A percentile compares a stretch with the other conserved stretches of the same genome.
Evolutionary conservation across 805 yeast genomes (phyloP).

Genomic region (Candida rishiriensis): DNA sequence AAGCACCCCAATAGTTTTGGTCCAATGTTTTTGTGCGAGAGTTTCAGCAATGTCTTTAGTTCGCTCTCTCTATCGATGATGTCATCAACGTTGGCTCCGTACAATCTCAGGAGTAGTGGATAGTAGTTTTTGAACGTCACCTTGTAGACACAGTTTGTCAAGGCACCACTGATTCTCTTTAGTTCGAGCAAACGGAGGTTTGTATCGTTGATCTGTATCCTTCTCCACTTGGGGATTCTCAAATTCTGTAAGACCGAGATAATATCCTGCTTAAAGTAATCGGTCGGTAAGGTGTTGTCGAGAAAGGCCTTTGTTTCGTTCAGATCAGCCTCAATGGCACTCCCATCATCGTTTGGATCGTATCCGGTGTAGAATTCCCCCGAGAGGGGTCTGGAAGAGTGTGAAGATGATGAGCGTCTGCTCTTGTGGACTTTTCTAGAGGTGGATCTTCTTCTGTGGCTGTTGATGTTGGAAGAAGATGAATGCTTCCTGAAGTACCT

Average conservation of each 20-base stretch:
- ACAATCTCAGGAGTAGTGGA: conserved; percentile 73
- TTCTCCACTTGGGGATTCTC: conserved; percentile 76
- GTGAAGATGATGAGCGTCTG: conserved; percentile 24
- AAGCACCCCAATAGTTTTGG: conserved; percentile 88
- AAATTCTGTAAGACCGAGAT: conserved; percentile 58
- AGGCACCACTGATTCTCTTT: conserved; percentile 80
- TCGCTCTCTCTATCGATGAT: conserved; percentile 86
- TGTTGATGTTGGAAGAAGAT: conserved; percentile 11
- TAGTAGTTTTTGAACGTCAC: conserved; percentile 41
- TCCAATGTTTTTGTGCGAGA: conserved; percentile 77
- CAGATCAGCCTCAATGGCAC: conserved; percentile 9
- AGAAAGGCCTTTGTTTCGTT: conserved; percentile 47
- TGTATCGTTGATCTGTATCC: conserved; percentile 33
- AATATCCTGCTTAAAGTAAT: conserved; percentile 80
- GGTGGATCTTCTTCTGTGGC: conserved; percentile 18
- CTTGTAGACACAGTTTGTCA: conserved; percentile 85
- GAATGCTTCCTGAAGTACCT: conserved; percentile 16
- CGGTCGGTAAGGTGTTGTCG: conserved; percentile 77
- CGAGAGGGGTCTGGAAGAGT: conserved; percentile 15
- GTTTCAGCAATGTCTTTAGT: conserved; percentile 62
- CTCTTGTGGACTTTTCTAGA: conserved; percentile 16
- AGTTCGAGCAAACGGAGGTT: conserved; percentile 44
- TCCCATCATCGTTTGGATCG: conserved; percentile 5
- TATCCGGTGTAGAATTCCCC: conserved; percentile 9
- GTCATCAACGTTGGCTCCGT: conserved; percentile 82